phyloP scores from a whole-genome alignment of 2,329 filamentous ascomycete species.

The Lecanicillium sp. region DNA sequence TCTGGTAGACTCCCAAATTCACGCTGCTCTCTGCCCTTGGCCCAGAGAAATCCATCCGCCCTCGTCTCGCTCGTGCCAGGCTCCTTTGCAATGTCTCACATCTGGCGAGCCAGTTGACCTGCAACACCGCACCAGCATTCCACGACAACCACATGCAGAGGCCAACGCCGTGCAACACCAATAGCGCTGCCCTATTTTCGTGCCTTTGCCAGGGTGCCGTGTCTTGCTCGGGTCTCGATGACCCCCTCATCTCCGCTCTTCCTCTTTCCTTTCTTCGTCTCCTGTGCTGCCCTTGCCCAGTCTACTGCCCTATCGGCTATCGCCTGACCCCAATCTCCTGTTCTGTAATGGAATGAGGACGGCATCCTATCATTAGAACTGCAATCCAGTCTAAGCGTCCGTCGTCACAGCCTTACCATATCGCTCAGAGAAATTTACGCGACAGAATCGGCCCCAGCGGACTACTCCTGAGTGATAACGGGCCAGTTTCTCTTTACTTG shows the following conservation, averaged over 20 bases:
- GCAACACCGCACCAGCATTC: neutral
- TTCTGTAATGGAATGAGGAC: neutral
- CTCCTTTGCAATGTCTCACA: neutral
- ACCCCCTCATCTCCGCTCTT: neutral
- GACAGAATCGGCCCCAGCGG: neutral
- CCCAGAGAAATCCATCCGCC: neutral
- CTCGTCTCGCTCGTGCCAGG: neutral
- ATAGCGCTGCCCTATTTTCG: neutral
- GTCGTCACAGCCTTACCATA: neutral
- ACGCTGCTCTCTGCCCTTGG: too few species aligned
- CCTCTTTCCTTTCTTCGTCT: neutral
- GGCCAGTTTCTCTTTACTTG: too few species aligned
- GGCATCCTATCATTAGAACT: neutral
- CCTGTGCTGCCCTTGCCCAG: neutral
- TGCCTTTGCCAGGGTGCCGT: neutral
- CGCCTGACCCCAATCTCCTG: neutral
- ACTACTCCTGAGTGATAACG: too few species aligned
- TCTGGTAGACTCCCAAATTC: too few species aligned
- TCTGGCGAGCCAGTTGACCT: conserved; percentile 2
- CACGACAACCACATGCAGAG: neutral
- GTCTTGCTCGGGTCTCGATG: neutral
- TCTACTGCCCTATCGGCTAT: neutral
- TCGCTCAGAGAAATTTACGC: neutral
- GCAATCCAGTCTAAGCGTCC: neutral
- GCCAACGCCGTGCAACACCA: neutral